Conservation (phyloP, 2,329 filamentous ascomycete species). For the Ceratocystis colombiana region DNA sequence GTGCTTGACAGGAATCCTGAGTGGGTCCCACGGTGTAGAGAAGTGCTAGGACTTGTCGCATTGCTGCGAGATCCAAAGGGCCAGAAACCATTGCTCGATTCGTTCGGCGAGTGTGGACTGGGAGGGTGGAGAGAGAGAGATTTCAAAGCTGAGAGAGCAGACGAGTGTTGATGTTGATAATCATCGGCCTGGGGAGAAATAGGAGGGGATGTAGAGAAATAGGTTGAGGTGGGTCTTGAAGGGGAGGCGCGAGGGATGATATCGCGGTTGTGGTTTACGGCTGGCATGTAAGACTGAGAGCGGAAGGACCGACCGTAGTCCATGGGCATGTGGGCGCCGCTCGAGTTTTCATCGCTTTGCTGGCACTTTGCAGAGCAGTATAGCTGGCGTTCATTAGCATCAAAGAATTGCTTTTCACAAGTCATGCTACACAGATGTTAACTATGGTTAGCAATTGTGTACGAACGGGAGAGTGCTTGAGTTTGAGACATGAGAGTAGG, state of each 20-base stretch:
- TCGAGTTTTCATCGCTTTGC: constrained; percentile 41
- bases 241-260: constrained; percentile 55
- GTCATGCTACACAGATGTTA: constrained; percentile 45
- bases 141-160: constrained; percentile 46
- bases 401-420: constrained; percentile 56
- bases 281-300: constrained; percentile 29
- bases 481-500: constrained; percentile 27
- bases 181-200: constrained; percentile 38
- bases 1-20: constrained; percentile 43
- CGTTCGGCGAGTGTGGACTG: constrained; percentile 46
- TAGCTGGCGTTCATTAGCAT: constrained; percentile 46
- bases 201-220: constrained; percentile 44
- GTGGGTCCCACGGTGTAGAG: constrained; percentile 39
- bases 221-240: constrained; percentile 47
- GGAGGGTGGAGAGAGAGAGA: constrained; percentile 45
- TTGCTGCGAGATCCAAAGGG: constrained; percentile 42
- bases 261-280: constrained; percentile 43
- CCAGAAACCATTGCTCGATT: constrained; percentile 40
- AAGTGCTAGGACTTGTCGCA: constrained; percentile 44
- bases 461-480: background rate
- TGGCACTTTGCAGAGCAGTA: constrained; percentile 57
- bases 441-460: constrained; percentile 21
- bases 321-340: constrained; percentile 30
- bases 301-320: constrained; percentile 29
- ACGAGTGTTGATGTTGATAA: constrained; percentile 33